Evolutionary conservation across 78 protist species (phyloP), one percentile per base, ranked within the genome.

Genomic region (Monocercomonoides exilis): DNA sequence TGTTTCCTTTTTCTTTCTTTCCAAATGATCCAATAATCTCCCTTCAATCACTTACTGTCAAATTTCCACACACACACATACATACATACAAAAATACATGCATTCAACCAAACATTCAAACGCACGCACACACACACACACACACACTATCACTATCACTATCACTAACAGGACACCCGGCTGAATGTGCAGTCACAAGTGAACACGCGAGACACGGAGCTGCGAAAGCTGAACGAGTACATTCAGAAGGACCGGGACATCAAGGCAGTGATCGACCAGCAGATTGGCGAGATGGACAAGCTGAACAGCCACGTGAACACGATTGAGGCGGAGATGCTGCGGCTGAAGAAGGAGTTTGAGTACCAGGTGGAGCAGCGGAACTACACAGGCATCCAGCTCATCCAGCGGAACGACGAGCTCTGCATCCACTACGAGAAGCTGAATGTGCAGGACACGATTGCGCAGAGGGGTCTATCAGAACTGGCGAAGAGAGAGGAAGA

Each of bases 361-460:
- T 38, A 45, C 0, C 85, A 85, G 0, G 93, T 91, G 46, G 92
- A 91, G 70, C 90, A 91, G 36, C 85, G 95, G 77, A 93, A 93
- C 87, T 84, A 34, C 45, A 89, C 82, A 33, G 82, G 96, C 0
- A 70, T 94, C 38, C 95, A 91, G 46, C 89, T 94, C 41, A 92
- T 94, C 46, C 94, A 94, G 70, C 88, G 96, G 36, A 91, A 92
- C 88, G 96, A 94, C 86, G 95, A 94, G 89, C 90, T 94, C 41
- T 91, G 93, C 77, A 90, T 94, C 84, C 86, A 92, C 77, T 90
- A 92, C 86, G 96, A 94, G 81, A 92, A 94, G 88, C 11, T 81
- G 46, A 91, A 93, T 85, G 64, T 90, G 32, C 93, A 92, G 89
- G 91, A 90, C 46, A 21, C 21, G 38, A 45, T 90, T 32, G 79